Evolutionary conservation across 2,329 filamentous ascomycete genomes (phyloP), one percentile per base, ranked within the genome.

Genomic region (Diaporthe ilicicola): DNA sequence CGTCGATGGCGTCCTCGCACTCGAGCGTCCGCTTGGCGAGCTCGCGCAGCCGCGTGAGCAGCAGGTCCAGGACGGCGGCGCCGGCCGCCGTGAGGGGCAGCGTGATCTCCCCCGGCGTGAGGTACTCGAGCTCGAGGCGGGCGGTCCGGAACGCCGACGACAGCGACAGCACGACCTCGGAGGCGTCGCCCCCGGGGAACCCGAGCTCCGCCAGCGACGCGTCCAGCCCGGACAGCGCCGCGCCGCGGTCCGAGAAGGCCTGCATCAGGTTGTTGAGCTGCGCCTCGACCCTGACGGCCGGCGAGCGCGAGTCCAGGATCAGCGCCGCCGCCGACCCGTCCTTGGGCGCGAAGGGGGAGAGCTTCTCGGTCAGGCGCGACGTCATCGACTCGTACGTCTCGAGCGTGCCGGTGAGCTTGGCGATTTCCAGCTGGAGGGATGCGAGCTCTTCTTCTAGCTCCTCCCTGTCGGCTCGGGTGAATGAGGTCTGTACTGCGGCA

Each of bases 91-190:
- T 84, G 0, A 89, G 79, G 0, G 88, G 87, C 0, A 89, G 82
- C 0, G 83, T 75, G n/a, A 86, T 80, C 76, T 91, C 89, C 7
- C 89, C 89, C 0, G 89, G 89, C 0, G 85, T 87, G 24, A 91
- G 82, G 75, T 90, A 90, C 77, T 91, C 89, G 2, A 91, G 84
- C 74, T 91, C 89, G 0, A 91, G 80, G 1, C 89, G 85, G 1
- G 89, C 89, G 2, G 85, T 78, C 24, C 89, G 86, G 79, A 91
- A 87, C 2, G 85, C 83, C 2, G 81, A 73, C 0, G 82, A 77
- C 15, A 91, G 82, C 0, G 84, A 82, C 1, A 80, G 72, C 9
- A 91, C 76, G 70, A 87, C 84, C n/a, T 85, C 84, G n/a, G 79
- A 69, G 0, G 85, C 83, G 71, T 88, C 85, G 8, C 74, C 72